phyloP scores from a whole-genome alignment of 2,329 filamentous ascomycete species.

The Penicillium verrucosum region DNA sequence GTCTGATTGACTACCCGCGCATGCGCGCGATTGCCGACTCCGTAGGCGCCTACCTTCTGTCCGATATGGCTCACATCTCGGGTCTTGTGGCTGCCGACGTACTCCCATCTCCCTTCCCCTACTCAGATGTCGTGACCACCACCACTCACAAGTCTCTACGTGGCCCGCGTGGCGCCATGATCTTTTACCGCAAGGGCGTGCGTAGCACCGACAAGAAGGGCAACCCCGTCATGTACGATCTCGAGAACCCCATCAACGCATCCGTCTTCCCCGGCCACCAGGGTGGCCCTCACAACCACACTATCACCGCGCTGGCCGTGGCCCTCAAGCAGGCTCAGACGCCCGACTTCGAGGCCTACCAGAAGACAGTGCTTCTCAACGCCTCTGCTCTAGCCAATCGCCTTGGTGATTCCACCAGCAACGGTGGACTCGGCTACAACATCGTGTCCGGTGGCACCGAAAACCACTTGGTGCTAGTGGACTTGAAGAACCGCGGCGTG shows the following conservation, averaged over 20 bases:
- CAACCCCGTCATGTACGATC: conserved; percentile 85
- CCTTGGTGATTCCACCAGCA: conserved; percentile 66
- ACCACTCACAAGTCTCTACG: conserved; percentile 99
- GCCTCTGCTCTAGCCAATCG: conserved; percentile 81
- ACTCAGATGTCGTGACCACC: conserved; percentile 95
- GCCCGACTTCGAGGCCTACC: conserved; percentile 90
- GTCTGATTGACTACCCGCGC: conserved; percentile 91
- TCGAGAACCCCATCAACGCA: conserved; percentile 96
- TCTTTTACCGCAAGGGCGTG: conserved; percentile 98
- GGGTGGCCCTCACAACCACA: conserved; percentile 98
- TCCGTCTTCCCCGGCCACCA: conserved; percentile 99
- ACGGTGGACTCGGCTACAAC: conserved; percentile 76
- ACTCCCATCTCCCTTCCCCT: conserved; percentile 85
- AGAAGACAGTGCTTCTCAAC: conserved; percentile 87
- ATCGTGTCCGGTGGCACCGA: conserved; percentile 94
- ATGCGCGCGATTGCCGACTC: conserved; percentile 96
- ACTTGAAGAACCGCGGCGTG: conserved; percentile 80
- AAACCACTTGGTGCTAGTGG: conserved; percentile 94
- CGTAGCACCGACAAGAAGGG: conserved; percentile 88
- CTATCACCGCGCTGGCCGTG: conserved; percentile 93
- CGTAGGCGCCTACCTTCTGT: conserved; percentile 89
- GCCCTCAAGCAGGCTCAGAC: conserved; percentile 90
- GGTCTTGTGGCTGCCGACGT: conserved; percentile 90
- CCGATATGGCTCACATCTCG: conserved; percentile 98
- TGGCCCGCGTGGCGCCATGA: conserved; percentile 97